Evolutionary conservation across 805 yeast genomes (phyloP).

Genomic region (Hanseniaspora valbyensis): DNA sequence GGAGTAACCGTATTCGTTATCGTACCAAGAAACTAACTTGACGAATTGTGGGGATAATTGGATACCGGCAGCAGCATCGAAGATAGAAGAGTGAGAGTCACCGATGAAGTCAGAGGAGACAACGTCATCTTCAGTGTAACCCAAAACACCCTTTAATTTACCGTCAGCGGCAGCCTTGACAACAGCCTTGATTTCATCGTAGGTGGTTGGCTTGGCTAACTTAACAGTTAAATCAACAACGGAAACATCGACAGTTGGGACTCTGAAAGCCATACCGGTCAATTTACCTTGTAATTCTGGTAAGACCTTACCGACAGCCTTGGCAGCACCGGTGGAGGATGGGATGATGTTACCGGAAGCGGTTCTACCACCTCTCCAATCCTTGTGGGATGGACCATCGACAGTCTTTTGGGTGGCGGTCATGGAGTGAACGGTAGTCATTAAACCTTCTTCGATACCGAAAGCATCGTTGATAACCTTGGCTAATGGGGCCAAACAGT

Average conservation of each 20-base stretch:
- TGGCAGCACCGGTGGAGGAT: conserved; percentile 68
- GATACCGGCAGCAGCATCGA: conserved; percentile 61
- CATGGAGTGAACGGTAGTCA: conserved; percentile 65
- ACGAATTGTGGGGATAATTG: conserved; percentile 59
- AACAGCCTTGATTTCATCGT: conserved; percentile 52
- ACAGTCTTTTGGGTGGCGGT: conserved; percentile 66
- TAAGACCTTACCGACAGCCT: conserved; percentile 65
- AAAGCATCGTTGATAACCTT: conserved; percentile 54
- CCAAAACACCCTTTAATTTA: conserved; percentile 49
- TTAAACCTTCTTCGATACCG: conserved; percentile 63
- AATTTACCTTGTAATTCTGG: conserved; percentile 62
- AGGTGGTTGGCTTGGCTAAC: conserved; percentile 46
- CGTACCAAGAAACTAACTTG: conserved; percentile 63
- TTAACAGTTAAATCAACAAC: conserved; percentile 62
- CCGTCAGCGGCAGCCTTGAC: conserved; percentile 51
- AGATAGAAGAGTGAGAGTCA: conserved; percentile 52
- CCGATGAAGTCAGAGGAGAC: conserved; percentile 60
- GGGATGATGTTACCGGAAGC: conserved; percentile 68
- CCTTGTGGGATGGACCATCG: conserved; percentile 69
- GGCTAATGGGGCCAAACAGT: conserved; percentile 65
- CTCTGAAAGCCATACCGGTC: conserved; percentile 66
- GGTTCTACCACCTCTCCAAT: conserved; percentile 74
- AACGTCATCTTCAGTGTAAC: conserved; percentile 62
- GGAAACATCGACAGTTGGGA: conserved; percentile 63
- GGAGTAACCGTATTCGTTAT: conserved; percentile 66